Evolutionary conservation across 768 basidiomycete species (phyloP).

Genomic region (Leccinum barrowsii): DNA sequence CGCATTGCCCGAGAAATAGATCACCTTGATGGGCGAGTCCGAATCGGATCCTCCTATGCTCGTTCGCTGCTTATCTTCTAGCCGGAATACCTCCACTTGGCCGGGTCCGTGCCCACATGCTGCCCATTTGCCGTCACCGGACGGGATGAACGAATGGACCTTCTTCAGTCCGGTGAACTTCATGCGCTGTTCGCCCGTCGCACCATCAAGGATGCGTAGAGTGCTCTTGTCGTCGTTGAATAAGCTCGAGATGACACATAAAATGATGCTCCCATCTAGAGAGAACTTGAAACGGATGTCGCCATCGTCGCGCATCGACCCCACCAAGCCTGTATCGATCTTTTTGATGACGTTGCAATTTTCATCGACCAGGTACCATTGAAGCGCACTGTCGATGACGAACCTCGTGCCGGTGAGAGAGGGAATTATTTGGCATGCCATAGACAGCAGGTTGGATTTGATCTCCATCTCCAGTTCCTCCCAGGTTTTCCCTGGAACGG

Average conservation of each 20-base stretch:
- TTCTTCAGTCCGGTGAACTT: slow-evolving; percentile 13
- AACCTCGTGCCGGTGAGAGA: slow-evolving; percentile 12
- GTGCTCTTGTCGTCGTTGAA: slow-evolving; percentile 7
- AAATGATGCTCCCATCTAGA: slow-evolving; percentile 9
- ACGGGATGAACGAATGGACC: background rate
- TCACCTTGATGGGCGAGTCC: background rate
- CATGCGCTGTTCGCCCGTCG: slow-evolving; percentile 3
- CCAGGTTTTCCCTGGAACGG: background rate
- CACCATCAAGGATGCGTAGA: slow-evolving; percentile 10
- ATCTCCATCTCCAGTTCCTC: background rate
- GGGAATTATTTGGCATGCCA: background rate
- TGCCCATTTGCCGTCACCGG: slow-evolving; percentile 3
- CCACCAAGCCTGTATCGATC: slow-evolving; percentile 6
- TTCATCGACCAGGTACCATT: slow-evolving; percentile 5
- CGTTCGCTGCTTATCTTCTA: background rate
- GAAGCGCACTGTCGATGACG: background rate
- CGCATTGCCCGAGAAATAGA: slow-evolving; percentile 18
- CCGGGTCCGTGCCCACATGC: slow-evolving; percentile 8
- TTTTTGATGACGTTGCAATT: slow-evolving; percentile 1
- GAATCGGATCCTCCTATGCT: background rate
- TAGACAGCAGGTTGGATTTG: background rate
- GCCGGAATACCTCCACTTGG: slow-evolving; percentile 1
- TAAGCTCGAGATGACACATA: background rate
- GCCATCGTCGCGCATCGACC: too few species aligned
- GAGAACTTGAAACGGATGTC: slow-evolving; percentile 6